Conservation (phyloP, 208 protist genomes). For the Naegleria gruberi region DNA sequence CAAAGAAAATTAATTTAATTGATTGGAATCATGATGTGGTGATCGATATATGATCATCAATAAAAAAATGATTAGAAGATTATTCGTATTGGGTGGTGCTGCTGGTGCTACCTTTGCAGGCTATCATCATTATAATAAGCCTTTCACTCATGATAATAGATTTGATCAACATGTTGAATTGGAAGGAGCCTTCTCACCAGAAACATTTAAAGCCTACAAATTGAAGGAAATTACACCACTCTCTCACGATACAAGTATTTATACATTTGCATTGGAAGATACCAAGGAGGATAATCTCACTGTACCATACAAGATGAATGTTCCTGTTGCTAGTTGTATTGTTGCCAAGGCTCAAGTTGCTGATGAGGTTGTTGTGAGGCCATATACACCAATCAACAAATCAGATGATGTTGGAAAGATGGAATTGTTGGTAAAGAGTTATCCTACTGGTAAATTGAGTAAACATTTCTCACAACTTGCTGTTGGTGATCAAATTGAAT, state of each 20-base stretch:
- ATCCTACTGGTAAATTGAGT: constrained; percentile 72
- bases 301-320: not conserved
- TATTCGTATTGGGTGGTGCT: not conserved
- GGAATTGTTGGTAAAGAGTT: constrained; percentile 74
- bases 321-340: not conserved
- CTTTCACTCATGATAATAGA: not conserved
- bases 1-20: too few species aligned
- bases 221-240: constrained; percentile 71
- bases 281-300: not conserved
- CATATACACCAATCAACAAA: constrained; percentile 73
- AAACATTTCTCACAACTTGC: constrained; percentile 75
- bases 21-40: too few species aligned
- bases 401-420: constrained; percentile 75
- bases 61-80: not conserved
- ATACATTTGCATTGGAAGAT: constrained; percentile 13
- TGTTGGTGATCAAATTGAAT: constrained; percentile 73
- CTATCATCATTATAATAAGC: not conserved
- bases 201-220: constrained; percentile 48
- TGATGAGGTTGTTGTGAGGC: constrained; percentile 67
- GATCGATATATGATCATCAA: too few species aligned
- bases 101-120: not conserved
- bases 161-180: not conserved
- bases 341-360: constrained; percentile 44
- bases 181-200: not conserved
- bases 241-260: constrained; percentile 49